These are phyloP conservation scores for Exophiala lecanii-corni DNA, from an alignment of 2,329 filamentous ascomycete species.

Conservation along the genomic window DNA sequence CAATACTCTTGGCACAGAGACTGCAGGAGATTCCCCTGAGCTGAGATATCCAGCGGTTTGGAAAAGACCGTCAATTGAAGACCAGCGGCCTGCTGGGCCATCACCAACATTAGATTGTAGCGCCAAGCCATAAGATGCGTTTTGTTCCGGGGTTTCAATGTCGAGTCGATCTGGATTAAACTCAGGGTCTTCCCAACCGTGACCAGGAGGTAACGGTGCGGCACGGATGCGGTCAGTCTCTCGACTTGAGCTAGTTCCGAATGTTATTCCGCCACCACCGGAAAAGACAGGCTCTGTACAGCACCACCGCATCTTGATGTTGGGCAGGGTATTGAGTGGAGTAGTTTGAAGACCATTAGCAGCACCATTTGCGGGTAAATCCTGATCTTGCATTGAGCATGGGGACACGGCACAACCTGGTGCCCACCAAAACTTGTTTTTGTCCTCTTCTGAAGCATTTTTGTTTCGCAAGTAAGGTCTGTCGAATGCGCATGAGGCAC, in stretches of 20 bases:
- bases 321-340: constrained; percentile 40
- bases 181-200: constrained; percentile 54
- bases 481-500: constrained; percentile 56
- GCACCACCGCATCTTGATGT: constrained; percentile 56
- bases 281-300: constrained; percentile 58
- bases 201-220: constrained; percentile 51
- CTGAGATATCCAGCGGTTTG: constrained; percentile 12
- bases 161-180: constrained; percentile 32
- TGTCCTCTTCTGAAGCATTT: constrained; percentile 24
- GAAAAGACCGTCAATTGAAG: constrained; percentile 43
- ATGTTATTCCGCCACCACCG: constrained; percentile 55
- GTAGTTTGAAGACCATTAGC: constrained; percentile 30
- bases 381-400: constrained; percentile 54
- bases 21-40: constrained; percentile 10
- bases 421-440: constrained; percentile 54
- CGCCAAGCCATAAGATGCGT: constrained; percentile 9
- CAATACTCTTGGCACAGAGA: constrained; percentile 45
- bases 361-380: constrained; percentile 13
- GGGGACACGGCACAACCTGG: constrained; percentile 52
- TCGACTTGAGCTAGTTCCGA: constrained; percentile 46
- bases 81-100: constrained; percentile 26
- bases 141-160: background rate
- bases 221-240: constrained; percentile 54
- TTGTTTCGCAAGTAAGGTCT: constrained; percentile 45
- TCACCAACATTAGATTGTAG: constrained; percentile 1